Conservation (phyloP, 2,329 filamentous ascomycete genomes). For the Nakataea oryzae region DNA sequence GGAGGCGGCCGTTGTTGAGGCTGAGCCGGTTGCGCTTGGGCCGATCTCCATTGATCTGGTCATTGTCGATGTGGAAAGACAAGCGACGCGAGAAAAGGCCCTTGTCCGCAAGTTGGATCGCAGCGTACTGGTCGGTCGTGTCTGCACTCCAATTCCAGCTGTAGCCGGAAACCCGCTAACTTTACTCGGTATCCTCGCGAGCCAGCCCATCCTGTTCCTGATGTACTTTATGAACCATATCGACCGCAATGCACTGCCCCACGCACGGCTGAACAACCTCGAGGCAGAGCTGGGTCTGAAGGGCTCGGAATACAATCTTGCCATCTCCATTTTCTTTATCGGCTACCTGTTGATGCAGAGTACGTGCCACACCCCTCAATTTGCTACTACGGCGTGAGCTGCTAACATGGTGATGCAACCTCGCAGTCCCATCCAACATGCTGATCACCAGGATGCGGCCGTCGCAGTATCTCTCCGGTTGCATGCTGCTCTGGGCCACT, state of each 20-base stretch:
- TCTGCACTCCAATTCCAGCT: not conserved
- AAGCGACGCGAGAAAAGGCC: not conserved
- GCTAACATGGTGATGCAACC: not conserved
- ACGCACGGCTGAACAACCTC: conserved; percentile 30
- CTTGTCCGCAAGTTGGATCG: conserved; percentile 5
- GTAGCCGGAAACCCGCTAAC: not conserved
- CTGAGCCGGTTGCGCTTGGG: no score
- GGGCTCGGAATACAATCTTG: conserved; percentile 24
- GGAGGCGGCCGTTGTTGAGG: not conserved
- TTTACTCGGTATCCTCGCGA: not conserved
- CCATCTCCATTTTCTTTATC: conserved; percentile 14
- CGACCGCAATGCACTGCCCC: conserved; percentile 21
- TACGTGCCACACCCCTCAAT: not conserved
- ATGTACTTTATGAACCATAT: conserved; percentile 57
- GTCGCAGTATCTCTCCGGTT: conserved; percentile 23
- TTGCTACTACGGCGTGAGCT: no score
- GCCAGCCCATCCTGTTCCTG: conserved; percentile 14
- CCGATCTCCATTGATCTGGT: no score
- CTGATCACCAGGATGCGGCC: conserved; percentile 16
- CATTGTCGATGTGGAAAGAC: not conserved
- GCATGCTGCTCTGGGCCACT: conserved; percentile 14
- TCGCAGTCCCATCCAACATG: conserved; percentile 14
- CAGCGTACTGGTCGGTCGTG: not conserved
- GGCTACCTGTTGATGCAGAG: conserved; percentile 14
- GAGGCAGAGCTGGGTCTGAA: conserved; percentile 27